Conservation (phyloP, 495 filamentous ascomycete species). For the Podospora pseudoanserina region DNA sequence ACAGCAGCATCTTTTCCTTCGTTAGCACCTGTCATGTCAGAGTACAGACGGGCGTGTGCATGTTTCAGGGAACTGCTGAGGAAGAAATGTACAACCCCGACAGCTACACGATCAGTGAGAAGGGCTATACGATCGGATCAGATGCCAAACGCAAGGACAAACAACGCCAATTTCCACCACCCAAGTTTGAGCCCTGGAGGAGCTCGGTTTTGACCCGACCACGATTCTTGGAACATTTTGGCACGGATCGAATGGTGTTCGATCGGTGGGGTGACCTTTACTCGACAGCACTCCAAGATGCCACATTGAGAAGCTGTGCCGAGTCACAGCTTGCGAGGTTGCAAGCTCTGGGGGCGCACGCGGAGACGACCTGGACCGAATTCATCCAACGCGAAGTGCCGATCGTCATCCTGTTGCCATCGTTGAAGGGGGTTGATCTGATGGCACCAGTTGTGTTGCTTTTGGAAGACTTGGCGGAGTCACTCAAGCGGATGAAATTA, state of each 20-base stretch:
- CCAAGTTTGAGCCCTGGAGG: background rate
- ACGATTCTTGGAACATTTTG: background rate
- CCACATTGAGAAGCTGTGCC: background rate
- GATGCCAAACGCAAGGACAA: background rate
- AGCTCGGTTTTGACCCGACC: background rate
- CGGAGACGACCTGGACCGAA: constrained; percentile 2
- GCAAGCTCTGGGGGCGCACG: constrained; percentile 8
- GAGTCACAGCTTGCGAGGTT: background rate
- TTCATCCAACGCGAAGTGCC: background rate
- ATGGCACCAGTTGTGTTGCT: constrained; percentile 6
- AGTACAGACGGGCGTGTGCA: constrained; percentile 10
- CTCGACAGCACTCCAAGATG: background rate
- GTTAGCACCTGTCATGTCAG: constrained; percentile 16
- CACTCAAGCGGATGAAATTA: background rate
- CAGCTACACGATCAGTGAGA: background rate
- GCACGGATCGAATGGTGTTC: background rate
- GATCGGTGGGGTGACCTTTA: background rate
- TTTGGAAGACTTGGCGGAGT: constrained; percentile 7
- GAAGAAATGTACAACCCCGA: background rate
- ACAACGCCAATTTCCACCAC: background rate
- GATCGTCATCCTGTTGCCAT: background rate
- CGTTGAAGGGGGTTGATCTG: background rate
- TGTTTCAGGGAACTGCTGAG: background rate
- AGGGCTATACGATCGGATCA: background rate
- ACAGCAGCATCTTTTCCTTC: constrained; percentile 15